phyloP scores from a whole-genome alignment of 106 monocot species.

The Amphibolis antarctica region DNA sequence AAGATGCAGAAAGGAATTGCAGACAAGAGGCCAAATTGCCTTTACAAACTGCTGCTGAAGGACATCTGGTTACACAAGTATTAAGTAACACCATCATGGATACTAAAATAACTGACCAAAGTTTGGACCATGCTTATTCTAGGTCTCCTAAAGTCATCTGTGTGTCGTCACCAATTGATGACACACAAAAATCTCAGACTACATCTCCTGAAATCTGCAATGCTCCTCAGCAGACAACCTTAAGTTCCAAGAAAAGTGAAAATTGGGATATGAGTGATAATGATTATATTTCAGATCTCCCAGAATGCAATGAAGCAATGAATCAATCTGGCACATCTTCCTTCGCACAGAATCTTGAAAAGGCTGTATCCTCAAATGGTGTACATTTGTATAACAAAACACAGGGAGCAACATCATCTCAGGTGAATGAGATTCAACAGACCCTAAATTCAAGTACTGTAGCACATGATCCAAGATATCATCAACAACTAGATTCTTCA shows the following conservation, averaged over 20 bases:
- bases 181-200: background rate
- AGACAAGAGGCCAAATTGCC: conserved; percentile 11
- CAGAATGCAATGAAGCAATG: background rate
- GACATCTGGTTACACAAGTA: conserved; percentile 6
- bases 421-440: conserved; percentile 1
- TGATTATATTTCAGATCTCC: background rate
- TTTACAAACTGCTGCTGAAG: conserved; percentile 9
- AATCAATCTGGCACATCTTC: background rate
- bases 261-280: background rate
- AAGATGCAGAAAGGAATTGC: conserved; percentile 12
- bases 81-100: conserved; percentile 8
- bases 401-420: conserved; percentile 15
- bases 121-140: background rate
- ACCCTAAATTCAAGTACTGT: conserved; percentile 1
- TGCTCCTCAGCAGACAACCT: background rate
- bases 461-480: conserved; percentile 19
- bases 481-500: conserved; percentile 19
- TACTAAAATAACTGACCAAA: conserved; percentile 14
- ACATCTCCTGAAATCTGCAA: background rate
- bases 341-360: background rate
- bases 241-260: background rate
- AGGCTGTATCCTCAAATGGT: conserved; percentile 15
- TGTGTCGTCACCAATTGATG: conserved; percentile 11
- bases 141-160: conserved; percentile 3
- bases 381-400: conserved; percentile 5